Percentiles rank a stretch among this genome's conserved stretches.
Evolutionary conservation across 83 land plant genomes (phyloP).

Genomic region (Thuja plicata): DNA sequence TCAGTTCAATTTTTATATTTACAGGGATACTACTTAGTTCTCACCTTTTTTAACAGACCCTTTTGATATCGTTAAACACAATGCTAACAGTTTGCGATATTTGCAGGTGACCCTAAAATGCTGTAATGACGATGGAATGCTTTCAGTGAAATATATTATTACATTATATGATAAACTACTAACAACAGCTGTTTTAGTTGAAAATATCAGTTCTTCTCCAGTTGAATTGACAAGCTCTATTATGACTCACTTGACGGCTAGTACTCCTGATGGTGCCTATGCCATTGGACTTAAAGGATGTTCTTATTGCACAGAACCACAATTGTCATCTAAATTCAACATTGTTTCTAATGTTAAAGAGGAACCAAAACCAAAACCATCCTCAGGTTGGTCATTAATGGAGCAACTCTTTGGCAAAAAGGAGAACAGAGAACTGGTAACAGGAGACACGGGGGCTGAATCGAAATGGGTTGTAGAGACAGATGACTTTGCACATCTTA

Average conservation of each 20-base stretch:
- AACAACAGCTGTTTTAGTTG: conserved; percentile 34
- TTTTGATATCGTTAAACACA: not conserved
- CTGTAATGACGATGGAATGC: conserved; percentile 17
- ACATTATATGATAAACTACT: conserved; percentile 34
- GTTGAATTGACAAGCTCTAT: conserved; percentile 33
- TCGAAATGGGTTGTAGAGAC: conserved; percentile 37
- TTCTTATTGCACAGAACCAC: conserved; percentile 29
- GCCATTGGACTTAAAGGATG: conserved; percentile 56
- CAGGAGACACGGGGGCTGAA: conserved; percentile 7
- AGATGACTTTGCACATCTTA: conserved; percentile 44
- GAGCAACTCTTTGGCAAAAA: conserved; percentile 8
- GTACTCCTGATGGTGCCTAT: conserved; percentile 57
- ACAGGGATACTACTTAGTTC: not conserved
- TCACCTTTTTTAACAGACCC: not conserved
- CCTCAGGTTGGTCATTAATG: conserved; percentile 35
- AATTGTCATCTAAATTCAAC: conserved; percentile 33
- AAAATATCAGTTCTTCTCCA: conserved; percentile 28
- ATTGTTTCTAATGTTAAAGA: conserved; percentile 40
- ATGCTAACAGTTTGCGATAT: not conserved
- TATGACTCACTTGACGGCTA: conserved; percentile 45
- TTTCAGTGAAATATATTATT: conserved; percentile 30
- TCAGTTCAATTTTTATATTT: not conserved
- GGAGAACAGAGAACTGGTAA: conserved; percentile 13
- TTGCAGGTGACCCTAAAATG: conserved; percentile 46
- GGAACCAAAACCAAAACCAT: conserved; percentile 36